Evolutionary conservation across 129 eudicot species (phyloP).

Genomic region (Oenanthe sinensis): DNA sequence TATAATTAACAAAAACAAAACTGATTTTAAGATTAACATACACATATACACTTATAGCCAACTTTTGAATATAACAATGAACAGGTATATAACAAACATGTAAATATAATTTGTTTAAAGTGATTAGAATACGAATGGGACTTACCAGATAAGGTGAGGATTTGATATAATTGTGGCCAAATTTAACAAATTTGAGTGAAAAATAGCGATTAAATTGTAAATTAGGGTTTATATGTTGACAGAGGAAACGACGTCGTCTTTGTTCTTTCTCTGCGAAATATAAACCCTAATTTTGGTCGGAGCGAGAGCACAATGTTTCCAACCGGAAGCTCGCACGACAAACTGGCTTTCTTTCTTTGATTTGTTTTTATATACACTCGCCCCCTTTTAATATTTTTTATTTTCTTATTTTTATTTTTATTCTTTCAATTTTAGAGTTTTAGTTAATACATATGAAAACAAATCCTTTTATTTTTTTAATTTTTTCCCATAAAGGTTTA

Average conservation of each 20-base stretch:
- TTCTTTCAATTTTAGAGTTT: no score
- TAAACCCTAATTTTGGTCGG: slow-evolving; percentile 9
- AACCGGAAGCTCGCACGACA: background rate
- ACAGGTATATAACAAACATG: background rate
- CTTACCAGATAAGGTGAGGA: background rate
- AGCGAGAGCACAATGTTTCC: background rate
- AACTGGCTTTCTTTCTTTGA: background rate
- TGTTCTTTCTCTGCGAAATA: background rate
- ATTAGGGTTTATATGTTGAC: background rate
- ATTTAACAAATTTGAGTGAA: background rate
- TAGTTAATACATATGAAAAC: no score
- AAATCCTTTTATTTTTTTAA: no score
- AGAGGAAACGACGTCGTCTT: background rate
- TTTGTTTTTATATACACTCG: no score
- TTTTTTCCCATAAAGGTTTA: no score
- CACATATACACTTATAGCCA: background rate
- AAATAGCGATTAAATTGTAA: background rate
- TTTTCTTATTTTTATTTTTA: no score
- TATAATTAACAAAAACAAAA: background rate
- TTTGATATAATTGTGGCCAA: background rate
- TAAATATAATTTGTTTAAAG: background rate
- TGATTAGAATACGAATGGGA: background rate
- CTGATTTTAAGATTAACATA: background rate
- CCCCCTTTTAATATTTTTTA: no score
- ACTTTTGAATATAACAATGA: background rate